Percentiles rank a stretch among this genome's conserved stretches.
Evolutionary conservation across 1,284 basidiomycete species (phyloP).

Genomic region (Cryptococcus sp.): DNA sequence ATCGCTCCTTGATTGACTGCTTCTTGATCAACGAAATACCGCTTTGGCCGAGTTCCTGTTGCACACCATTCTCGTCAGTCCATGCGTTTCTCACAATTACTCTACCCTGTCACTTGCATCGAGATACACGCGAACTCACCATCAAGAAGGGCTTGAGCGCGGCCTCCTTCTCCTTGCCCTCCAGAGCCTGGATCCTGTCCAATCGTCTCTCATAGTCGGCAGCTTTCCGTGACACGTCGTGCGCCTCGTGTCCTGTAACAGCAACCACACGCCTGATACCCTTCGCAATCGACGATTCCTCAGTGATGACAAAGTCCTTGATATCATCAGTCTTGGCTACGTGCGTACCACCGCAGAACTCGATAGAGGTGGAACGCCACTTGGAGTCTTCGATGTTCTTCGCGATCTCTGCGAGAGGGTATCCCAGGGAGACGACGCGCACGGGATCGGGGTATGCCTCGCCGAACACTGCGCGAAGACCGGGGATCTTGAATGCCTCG

Average conservation of each 20-base stretch:
- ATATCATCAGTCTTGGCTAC: slow-evolving; percentile 94
- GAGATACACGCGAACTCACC: slow-evolving; percentile 58
- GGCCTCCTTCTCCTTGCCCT: slow-evolving; percentile 81
- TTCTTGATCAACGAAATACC: slow-evolving; percentile 88
- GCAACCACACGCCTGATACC: slow-evolving; percentile 93
- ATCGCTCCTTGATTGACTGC: slow-evolving; percentile 73
- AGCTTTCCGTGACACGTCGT: slow-evolving; percentile 73
- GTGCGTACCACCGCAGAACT: slow-evolving; percentile 98
- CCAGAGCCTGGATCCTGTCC: slow-evolving; percentile 64
- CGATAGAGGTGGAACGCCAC: slow-evolving; percentile 88
- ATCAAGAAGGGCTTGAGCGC: slow-evolving; percentile 78
- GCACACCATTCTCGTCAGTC: no score
- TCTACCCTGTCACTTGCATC: background rate
- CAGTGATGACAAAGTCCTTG: slow-evolving; percentile 89
- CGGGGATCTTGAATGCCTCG: slow-evolving; percentile 82
- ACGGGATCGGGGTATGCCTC: slow-evolving; percentile 98
- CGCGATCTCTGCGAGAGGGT: slow-evolving; percentile 80
- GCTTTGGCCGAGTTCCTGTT: slow-evolving; percentile 82
- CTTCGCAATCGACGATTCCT: slow-evolving; percentile 97
- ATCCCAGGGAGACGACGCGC: slow-evolving; percentile 88
- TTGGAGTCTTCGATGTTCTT: slow-evolving; percentile 82
- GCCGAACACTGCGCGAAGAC: slow-evolving; percentile 94
- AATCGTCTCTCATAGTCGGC: slow-evolving; percentile 68
- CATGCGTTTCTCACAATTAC: no score
- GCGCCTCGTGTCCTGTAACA: slow-evolving; percentile 91